Percentiles rank a stretch among this genome's conserved stretches.
phyloP scores from a whole-genome alignment of 208 protist genomes.

The Entamoeba moshkovskii region DNA sequence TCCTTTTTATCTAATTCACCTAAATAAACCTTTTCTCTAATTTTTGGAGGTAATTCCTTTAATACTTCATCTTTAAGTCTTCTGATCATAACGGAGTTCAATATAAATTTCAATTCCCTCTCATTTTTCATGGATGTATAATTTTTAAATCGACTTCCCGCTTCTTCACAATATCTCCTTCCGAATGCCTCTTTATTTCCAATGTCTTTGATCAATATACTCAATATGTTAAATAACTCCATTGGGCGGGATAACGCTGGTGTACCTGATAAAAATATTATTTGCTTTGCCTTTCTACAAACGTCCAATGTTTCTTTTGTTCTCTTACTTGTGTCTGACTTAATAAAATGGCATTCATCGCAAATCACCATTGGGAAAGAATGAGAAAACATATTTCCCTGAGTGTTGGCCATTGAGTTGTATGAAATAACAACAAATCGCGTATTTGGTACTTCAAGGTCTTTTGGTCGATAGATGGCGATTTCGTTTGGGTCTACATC shows the following conservation, averaged over 20 bases:
- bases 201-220: not conserved
- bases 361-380: conserved; percentile 14
- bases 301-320: conserved; percentile 4
- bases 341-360: conserved; percentile 20
- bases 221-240: conserved; percentile 12
- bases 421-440: conserved; percentile 14
- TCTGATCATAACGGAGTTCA: conserved; percentile 12
- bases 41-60: conserved; percentile 14
- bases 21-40: not conserved
- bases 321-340: not conserved
- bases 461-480: not conserved
- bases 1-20: not conserved
- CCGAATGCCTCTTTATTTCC: not conserved
- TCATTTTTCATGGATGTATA: not conserved
- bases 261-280: conserved; percentile 16
- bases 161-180: conserved; percentile 8
- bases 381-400: not conserved
- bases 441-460: not conserved
- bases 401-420: not conserved
- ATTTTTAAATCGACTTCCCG: not conserved
- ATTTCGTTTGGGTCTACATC: not conserved
- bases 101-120: conserved; percentile 13
- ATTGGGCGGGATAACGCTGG: conserved; percentile 14
- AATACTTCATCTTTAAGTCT: conserved; percentile 17
- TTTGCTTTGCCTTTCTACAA: not conserved